Evolutionary conservation across 2,329 filamentous ascomycete genomes (phyloP).

Genomic region (Claviceps sp.): DNA sequence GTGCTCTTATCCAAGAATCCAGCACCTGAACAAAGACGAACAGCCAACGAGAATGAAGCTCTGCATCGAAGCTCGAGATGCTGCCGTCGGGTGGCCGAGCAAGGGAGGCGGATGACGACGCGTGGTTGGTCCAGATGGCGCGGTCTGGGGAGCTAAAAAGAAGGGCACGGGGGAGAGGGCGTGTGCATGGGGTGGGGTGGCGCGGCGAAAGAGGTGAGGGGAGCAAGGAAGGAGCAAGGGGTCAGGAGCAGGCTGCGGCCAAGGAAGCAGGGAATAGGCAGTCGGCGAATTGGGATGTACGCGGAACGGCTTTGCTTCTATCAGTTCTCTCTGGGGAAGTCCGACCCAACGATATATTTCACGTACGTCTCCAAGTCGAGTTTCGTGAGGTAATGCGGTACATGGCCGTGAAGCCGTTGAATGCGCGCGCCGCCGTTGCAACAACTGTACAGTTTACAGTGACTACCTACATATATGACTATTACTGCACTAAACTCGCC

Average conservation of each 20-base stretch:
- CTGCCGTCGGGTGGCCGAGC: constrained; percentile 1
- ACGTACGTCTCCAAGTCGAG: no score
- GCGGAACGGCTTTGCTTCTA: neutral
- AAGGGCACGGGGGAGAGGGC: neutral
- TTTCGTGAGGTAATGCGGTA: neutral
- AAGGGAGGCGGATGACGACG: constrained; percentile 18
- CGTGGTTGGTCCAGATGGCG: constrained; percentile 21
- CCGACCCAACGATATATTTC: neutral
- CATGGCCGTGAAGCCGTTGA: neutral
- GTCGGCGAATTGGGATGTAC: neutral
- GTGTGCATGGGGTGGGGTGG: no score
- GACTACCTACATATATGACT: neutral
- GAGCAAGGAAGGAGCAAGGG: neutral
- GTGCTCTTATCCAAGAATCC: neutral
- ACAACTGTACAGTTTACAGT: neutral
- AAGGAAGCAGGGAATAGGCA: neutral
- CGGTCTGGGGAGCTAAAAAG: constrained; percentile 3
- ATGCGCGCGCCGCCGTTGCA: neutral
- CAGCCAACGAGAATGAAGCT: neutral
- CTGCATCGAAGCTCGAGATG: neutral
- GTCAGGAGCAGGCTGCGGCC: neutral
- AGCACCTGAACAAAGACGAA: neutral
- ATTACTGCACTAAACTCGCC: no score
- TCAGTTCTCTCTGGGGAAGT: neutral
- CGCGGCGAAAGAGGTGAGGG: no score